Evolutionary conservation across 2,329 filamentous ascomycete species (phyloP).

Genomic region (Stachybotrys chlorohalonatus): DNA sequence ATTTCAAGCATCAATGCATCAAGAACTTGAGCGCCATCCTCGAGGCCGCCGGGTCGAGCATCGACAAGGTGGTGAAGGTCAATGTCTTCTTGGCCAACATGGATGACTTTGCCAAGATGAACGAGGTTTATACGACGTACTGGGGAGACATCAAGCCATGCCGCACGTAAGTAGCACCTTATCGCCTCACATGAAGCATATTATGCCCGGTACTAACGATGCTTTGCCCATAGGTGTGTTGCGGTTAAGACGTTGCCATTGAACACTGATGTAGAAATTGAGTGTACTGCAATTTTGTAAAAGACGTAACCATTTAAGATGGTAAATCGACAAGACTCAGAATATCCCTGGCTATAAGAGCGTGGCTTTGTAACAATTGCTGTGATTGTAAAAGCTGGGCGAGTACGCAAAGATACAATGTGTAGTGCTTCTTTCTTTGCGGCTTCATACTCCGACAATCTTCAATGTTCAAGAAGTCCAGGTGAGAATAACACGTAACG

Average conservation of each 20-base stretch:
- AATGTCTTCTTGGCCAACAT: conserved; percentile 66
- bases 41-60: conserved; percentile 54
- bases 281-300: conserved; percentile 22
- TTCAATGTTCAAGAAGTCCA: too few species aligned
- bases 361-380: too few species aligned
- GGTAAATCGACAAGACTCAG: not conserved
- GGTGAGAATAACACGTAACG: too few species aligned
- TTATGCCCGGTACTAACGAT: too few species aligned
- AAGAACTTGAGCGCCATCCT: conserved; percentile 63
- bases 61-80: conserved; percentile 62
- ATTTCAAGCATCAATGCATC: conserved; percentile 48
- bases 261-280: conserved; percentile 23
- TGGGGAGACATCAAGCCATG: conserved; percentile 45
- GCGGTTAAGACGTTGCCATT: conserved; percentile 24
- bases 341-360: too few species aligned
- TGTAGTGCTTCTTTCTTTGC: too few species aligned
- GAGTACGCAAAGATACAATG: too few species aligned
- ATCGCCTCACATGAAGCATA: too few species aligned
- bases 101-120: conserved; percentile 68
- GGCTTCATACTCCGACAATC: too few species aligned
- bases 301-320: not conserved
- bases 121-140: conserved; percentile 62
- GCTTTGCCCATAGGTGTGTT: conserved; percentile 15
- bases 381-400: too few species aligned
- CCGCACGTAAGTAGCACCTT: conserved; percentile 24